A percentile compares a stretch with the other conserved stretches of the same genome.
Conservation (phyloP, 805 yeast species). For the Debaryomyces hansenii region DNA sequence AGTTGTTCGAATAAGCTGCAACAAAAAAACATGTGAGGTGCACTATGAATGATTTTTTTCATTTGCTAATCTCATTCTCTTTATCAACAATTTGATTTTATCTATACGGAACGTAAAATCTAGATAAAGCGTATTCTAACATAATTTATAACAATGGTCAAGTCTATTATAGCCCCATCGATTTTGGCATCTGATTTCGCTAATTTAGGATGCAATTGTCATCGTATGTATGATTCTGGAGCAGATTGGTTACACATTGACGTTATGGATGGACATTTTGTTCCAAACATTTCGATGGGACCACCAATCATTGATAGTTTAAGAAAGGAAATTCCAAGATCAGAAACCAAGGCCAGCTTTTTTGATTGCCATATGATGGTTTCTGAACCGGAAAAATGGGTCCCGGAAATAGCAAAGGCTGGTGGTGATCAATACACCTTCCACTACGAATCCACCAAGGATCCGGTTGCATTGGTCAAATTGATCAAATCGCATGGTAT, state of each 20-base stretch:
- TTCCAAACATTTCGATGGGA: constrained; percentile 93
- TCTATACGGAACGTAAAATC: background rate
- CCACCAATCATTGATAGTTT: constrained; percentile 82
- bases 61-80: background rate
- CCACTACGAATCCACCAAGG: constrained; percentile 89
- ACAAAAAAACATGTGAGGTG: background rate
- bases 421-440: constrained; percentile 97
- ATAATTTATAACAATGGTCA: constrained; percentile 51
- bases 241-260: constrained; percentile 98
- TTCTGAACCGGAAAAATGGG: constrained; percentile 88
- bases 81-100: background rate
- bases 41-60: background rate
- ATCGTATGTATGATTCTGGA: constrained; percentile 69
- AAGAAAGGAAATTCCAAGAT: constrained; percentile 74
- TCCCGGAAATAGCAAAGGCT: constrained; percentile 83
- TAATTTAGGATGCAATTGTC: constrained; percentile 84
- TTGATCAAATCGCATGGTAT: constrained; percentile 78
- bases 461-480: constrained; percentile 72
- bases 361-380: constrained; percentile 99
- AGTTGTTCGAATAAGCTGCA: too few species aligned
- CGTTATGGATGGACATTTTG: constrained; percentile 98
- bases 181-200: constrained; percentile 92
- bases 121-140: background rate
- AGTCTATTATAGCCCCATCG: constrained; percentile 89
- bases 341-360: constrained; percentile 47